Evolutionary conservation across 805 yeast species (phyloP), one percentile per base, ranked within the genome.

Genomic region (Candida vaughaniae): DNA sequence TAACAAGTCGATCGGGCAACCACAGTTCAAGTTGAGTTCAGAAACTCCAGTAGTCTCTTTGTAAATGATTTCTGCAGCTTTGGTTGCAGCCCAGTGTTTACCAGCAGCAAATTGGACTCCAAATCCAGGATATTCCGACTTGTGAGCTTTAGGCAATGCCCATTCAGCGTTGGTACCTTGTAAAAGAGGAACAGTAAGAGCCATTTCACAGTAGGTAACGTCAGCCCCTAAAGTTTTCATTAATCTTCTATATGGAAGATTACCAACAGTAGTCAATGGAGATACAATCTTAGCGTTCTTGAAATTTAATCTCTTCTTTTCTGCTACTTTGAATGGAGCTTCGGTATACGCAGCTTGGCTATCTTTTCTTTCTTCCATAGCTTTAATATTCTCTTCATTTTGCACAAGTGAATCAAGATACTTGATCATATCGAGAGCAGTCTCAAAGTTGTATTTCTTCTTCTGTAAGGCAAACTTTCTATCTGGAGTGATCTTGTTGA

Each of bases 181-280:
- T 17, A 93, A 65, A 36, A 93, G 66, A 1, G 98, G 97, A 35
- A 86, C 65, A 2, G 85, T 68, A 25, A 93, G 69, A 0, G 98
- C 97, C 99, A 93, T 93, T 64, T 93, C 99, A 26, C 90, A 77
- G 57, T 86, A 93, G 0, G 99, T 93, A 12, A 89, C 75, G 52
- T 93, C 97, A 9, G 95, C 95, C 12, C 97, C 97, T 22, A 88
- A 61, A 1, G 82, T 73, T 52, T 82, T 84, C 96, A 93, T 90
- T 42, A 93, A 71, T 50, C 98, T 75, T 60, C 99, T 82, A 64
- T 78, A 93, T 11, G 99, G 99, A 51, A 93, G 71, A 61, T 93
- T 93, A 16, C 99, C 99, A 5, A 93, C 99, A 0, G 99, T 93
- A 22, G 99, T 95, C 45, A 93, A 73, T 1, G 99, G 99, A 2